Percentiles rank a stretch among this genome's conserved stretches.
These are phyloP conservation scores for Candida glaebosa DNA, from an alignment of 805 yeast genomes.

Conservation along the genomic window DNA sequence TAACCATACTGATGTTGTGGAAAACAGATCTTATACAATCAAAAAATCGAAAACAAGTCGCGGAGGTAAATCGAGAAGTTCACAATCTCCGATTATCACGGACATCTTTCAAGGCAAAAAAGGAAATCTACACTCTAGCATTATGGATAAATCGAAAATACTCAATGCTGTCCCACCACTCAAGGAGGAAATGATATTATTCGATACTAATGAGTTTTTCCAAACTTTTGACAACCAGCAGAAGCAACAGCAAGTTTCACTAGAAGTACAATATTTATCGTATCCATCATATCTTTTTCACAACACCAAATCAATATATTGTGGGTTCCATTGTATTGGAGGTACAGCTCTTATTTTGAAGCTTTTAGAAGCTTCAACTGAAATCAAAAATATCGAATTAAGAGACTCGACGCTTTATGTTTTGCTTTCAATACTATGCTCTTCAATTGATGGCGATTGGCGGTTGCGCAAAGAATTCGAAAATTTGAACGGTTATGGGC, in stretches of 20 bases:
- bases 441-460: constrained; percentile 45
- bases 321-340: constrained; percentile 44
- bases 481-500: constrained; percentile 55
- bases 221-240: constrained; percentile 8
- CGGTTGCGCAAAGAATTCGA: constrained; percentile 57
- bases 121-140: not conserved
- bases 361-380: constrained; percentile 42
- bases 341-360: constrained; percentile 47
- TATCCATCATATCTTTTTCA: constrained; percentile 13
- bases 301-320: constrained; percentile 23
- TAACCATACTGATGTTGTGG: not conserved
- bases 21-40: not conserved
- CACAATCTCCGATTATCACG: not conserved
- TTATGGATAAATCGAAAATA: constrained; percentile 10
- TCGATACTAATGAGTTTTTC: constrained; percentile 15
- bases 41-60: not conserved
- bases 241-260: constrained; percentile 3
- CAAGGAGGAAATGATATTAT: constrained; percentile 17
- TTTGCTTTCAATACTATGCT: constrained; percentile 40
- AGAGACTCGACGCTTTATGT: constrained; percentile 24
- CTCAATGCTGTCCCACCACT: constrained; percentile 14
- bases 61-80: not conserved
- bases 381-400: constrained; percentile 11
- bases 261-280: constrained; percentile 5
- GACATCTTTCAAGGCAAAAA: not conserved